Conservation (phyloP, 2,329 filamentous ascomycete species). For the Didymella segeticola region DNA sequence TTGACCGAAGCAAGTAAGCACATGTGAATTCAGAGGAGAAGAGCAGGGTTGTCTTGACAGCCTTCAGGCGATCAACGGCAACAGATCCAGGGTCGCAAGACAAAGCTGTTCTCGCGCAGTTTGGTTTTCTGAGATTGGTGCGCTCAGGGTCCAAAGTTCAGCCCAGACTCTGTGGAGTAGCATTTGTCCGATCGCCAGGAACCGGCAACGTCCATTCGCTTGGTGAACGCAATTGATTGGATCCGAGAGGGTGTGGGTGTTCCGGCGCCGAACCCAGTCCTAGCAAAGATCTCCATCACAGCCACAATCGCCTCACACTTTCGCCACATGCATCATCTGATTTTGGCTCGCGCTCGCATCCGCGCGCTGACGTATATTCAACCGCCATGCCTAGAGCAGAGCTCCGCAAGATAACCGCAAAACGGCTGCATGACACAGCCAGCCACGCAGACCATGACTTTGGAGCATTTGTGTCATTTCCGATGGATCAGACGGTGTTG, state of each 20-base stretch:
- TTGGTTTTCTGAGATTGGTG: slow-evolving; percentile 8
- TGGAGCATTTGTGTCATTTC: not conserved
- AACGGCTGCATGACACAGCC: not conserved
- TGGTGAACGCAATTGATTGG: not conserved
- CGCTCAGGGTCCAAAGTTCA: slow-evolving; percentile 10
- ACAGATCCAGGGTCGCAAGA: not conserved
- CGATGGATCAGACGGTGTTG: not conserved
- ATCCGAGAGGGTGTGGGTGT: not conserved
- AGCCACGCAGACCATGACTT: not conserved
- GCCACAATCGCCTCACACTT: slow-evolving; percentile 12
- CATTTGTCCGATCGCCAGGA: slow-evolving; percentile 21
- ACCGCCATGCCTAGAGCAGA: not conserved
- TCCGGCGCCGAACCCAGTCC: not conserved
- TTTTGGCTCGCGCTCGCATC: slow-evolving; percentile 2
- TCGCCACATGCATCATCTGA: slow-evolving; percentile 18
- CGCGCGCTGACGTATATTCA: not conserved
- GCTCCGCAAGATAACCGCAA: not conserved
- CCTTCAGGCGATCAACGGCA: not conserved
- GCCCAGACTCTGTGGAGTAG: slow-evolving; percentile 7
- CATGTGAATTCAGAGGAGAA: not conserved
- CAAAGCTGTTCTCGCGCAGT: not conserved
- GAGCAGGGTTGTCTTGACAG: not conserved
- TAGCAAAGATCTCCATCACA: slow-evolving; percentile 24
- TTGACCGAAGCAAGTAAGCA: not conserved
- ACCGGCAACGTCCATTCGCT: slow-evolving; percentile 13